Conservation (phyloP, 2,329 filamentous ascomycete genomes). For the Leptographium lundbergii region DNA sequence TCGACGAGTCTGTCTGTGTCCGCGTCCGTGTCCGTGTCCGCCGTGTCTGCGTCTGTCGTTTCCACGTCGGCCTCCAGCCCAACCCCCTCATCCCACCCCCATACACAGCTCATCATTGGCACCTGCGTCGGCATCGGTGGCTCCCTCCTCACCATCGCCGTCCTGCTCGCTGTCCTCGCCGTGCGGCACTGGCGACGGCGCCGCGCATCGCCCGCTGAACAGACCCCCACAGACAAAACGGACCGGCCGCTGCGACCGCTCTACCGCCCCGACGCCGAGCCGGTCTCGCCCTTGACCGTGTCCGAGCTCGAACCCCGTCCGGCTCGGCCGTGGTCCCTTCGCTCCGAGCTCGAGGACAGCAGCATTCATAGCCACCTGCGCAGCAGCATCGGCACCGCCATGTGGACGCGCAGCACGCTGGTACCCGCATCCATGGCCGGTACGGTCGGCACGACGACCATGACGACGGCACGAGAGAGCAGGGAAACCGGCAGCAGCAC, state of each 20-base stretch:
- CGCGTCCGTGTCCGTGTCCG: not conserved
- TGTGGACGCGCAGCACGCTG: not conserved
- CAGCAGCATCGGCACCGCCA: not conserved
- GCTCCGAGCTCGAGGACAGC: slow-evolving; percentile 12
- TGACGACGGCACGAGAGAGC: not conserved
- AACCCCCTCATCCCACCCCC: slow-evolving; percentile 7
- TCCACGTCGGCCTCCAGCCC: not conserved
- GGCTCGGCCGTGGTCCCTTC: slow-evolving; percentile 12
- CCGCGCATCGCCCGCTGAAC: not conserved
- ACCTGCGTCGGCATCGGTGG: slow-evolving; percentile 4
- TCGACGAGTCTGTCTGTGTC: not conserved
- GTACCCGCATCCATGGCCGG: not conserved
- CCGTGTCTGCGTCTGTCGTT: no score
- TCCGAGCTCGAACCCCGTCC: slow-evolving; percentile 10
- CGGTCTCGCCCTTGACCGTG: not conserved
- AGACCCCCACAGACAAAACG: not conserved
- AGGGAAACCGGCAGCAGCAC: not conserved
- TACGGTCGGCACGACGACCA: not conserved
- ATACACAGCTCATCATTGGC: slow-evolving; percentile 13
- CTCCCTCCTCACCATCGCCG: not conserved
- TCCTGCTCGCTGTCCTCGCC: not conserved
- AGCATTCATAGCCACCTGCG: not conserved
- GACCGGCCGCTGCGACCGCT: not conserved
- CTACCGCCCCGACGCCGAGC: not conserved
- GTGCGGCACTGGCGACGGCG: not conserved